Base-by-base conservation (phyloP, 2,329 filamentous ascomycete genomes). In the Penicillium vulpinum region DNA sequence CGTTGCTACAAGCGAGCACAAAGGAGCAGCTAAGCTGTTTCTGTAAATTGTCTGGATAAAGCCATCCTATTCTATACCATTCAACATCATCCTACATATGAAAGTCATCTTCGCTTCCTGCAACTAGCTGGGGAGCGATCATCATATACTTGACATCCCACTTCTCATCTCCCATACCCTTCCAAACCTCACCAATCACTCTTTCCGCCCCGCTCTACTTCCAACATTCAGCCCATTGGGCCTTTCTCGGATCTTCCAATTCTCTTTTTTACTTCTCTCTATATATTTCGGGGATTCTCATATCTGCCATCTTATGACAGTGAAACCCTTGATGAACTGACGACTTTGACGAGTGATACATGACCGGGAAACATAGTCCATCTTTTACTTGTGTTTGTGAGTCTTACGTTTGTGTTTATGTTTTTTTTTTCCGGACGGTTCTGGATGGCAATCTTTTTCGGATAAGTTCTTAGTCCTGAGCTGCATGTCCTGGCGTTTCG, bases 1-100 rank as follows among this genome's bases (percentile, higher is more conserved):
- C 24, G 78, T 80, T 51, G 79, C 79, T 33, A 81, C 79, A 7
- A 78, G 77, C 52, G 78, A 78, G 58, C 76, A 78, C 51, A 75
- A 75, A 59, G 68, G 68, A 21, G 58, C 69, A 7, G 56, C 72
- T 9, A 73, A 71, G 57, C 59, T 75, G 44, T 73, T 70, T 51
- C 53, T 68, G 56, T 73, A 64, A 67, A 56, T 56, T 56, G 45
- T 51, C 46, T 40, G 51, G 55, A 40, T 40, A 55, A 51, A 46
- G 35, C 16, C 35, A 40, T 52, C 43, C 46, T 44, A 39, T 58
- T 56, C 41, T 61, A 43, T 39, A 40, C 31, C 44, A 47, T 41
- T 29, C 21, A n/a, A 21, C 39, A 56, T 22, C 48, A 22, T 26
- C 31, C 16, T 43, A 31, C 39, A 58, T 51, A 33, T 54, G 40